Evolutionary conservation across 148 eudicot species (phyloP), one percentile per base, ranked within the genome.

Genomic region (Camellia lanceoleosa): DNA sequence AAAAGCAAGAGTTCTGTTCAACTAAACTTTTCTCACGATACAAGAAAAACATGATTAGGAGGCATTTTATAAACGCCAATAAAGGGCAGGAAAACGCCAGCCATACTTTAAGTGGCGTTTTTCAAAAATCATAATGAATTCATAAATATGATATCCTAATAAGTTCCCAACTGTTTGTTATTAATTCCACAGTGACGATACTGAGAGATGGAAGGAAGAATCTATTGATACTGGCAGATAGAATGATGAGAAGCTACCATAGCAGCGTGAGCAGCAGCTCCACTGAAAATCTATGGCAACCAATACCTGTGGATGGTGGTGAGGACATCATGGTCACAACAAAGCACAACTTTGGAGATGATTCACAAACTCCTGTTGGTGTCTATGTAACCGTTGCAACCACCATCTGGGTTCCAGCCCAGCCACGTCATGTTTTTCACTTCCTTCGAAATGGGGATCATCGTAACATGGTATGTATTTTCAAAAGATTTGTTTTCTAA

Each of bases 211-310:
- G 86, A 42, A 68, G 73, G 67, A 84, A 75, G 77, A 68, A 81
- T 38, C 65, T 88, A 56, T 73, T 88, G 65, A 84, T 83, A 68
- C 79, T 90, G 55, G 83, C 90, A 5, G 87, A 78, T 68, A 77
- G 90, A 79, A 87, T 88, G 90, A 71, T 77, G 61, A 82, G 90
- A 76, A 82, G 77, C n/a, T 90, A 83, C 52, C 76, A 82, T 54
- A 82, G 73, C 0, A 80, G 82, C 41, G 51, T 81, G n/a, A 87
- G 84, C 65, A 30, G 80, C 87, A 30, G 38, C 23, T 76, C 86
- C 38, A 8, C 69, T 41, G 91, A 67, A 6, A 87, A 81, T 61
- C 5, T 8, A 6, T 90, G 90, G 83, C 78, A 64, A 65, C 80
- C 85, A 67, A 11, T 89, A 56, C 68, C 86, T 0, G 52, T 83